Conservation (phyloP, 2,329 filamentous ascomycete genomes). For the Dactylonectria estremocensis region DNA sequence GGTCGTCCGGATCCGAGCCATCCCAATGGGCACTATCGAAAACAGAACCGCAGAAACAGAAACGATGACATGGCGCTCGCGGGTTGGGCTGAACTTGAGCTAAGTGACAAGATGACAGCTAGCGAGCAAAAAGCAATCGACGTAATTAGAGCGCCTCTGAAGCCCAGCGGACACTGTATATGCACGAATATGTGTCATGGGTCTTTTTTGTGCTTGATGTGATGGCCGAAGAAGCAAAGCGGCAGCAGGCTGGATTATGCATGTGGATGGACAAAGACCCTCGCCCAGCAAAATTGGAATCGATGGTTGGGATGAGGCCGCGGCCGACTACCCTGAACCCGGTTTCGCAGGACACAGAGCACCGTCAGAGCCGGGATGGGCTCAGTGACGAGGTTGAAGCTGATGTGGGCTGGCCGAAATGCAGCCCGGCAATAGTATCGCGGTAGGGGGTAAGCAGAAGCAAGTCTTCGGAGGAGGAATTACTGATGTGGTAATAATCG, state of each 20-base stretch:
- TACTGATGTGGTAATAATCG: not conserved
- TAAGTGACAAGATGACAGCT: slow-evolving; percentile 9
- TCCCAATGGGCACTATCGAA: not conserved
- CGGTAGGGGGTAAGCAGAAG: not conserved
- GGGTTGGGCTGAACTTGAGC: slow-evolving; percentile 29
- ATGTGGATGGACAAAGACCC: slow-evolving; percentile 10
- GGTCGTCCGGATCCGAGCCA: not conserved
- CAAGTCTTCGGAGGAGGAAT: slow-evolving; percentile 8
- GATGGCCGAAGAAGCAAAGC: slow-evolving; percentile 34
- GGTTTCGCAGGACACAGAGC: not conserved
- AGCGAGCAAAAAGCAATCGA: slow-evolving; percentile 27
- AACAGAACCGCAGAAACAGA: slow-evolving; percentile 8
- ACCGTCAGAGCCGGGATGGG: slow-evolving; percentile 16
- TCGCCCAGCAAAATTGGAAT: not conserved
- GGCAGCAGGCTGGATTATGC: slow-evolving; percentile 2
- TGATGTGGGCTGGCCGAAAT: slow-evolving; percentile 22
- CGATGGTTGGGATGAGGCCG: slow-evolving; percentile 27
- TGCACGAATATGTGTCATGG: slow-evolving; percentile 21
- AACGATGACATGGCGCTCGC: slow-evolving; percentile 31
- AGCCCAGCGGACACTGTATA: not conserved
- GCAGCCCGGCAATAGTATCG: slow-evolving; percentile 4
- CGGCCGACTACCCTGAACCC: slow-evolving; percentile 36
- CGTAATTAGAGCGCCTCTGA: slow-evolving; percentile 8
- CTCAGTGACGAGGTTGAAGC: slow-evolving; percentile 4
- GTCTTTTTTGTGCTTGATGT: slow-evolving; percentile 9